A percentile compares a stretch with the other conserved stretches of the same genome.
phyloP scores from a whole-genome alignment of 176 grass and related monocot species.

The Rhipidocladum racemiflorum region DNA sequence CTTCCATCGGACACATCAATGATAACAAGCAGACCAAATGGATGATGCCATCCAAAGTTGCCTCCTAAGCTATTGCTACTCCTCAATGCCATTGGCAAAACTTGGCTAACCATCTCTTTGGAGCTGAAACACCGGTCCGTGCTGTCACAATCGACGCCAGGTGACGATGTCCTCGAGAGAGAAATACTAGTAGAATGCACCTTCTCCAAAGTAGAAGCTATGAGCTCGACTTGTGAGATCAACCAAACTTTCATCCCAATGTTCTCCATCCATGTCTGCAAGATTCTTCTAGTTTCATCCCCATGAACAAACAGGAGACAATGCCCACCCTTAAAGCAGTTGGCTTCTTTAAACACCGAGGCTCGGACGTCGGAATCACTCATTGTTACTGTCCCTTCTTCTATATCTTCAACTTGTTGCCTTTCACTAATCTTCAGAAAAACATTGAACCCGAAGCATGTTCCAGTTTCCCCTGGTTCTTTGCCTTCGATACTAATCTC shows the following conservation, averaged over 20 bases:
- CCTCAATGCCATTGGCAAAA: slow-evolving; percentile 26
- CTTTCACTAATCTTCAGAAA: slow-evolving; percentile 43
- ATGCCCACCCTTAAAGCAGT: slow-evolving; percentile 49
- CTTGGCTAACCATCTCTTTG: slow-evolving; percentile 43
- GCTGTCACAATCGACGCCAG: neutral
- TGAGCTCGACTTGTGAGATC: slow-evolving; percentile 27
- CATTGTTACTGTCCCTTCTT: neutral
- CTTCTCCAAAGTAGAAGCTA: slow-evolving; percentile 43
- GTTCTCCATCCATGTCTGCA: slow-evolving; percentile 69
- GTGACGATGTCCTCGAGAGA: neutral
- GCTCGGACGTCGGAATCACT: neutral
- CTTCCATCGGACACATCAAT: slow-evolving; percentile 42
- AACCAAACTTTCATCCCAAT: slow-evolving; percentile 60
- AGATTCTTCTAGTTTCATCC: slow-evolving; percentile 54
- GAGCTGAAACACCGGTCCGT: slow-evolving; percentile 37
- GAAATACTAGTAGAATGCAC: slow-evolving; percentile 14
- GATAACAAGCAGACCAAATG: slow-evolving; percentile 41
- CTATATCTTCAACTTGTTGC: slow-evolving; percentile 21
- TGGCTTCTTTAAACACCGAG: slow-evolving; percentile 27
- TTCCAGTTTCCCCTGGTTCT: slow-evolving; percentile 50
- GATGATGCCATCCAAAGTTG: slow-evolving; percentile 5
- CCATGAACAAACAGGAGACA: slow-evolving; percentile 62
- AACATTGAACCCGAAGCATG: slow-evolving; percentile 80
- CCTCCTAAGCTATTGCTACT: neutral
- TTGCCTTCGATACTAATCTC: slow-evolving; percentile 80